phyloP scores from a whole-genome alignment of 352 stramenopile species.

The Globisporangium sylvaticum region DNA sequence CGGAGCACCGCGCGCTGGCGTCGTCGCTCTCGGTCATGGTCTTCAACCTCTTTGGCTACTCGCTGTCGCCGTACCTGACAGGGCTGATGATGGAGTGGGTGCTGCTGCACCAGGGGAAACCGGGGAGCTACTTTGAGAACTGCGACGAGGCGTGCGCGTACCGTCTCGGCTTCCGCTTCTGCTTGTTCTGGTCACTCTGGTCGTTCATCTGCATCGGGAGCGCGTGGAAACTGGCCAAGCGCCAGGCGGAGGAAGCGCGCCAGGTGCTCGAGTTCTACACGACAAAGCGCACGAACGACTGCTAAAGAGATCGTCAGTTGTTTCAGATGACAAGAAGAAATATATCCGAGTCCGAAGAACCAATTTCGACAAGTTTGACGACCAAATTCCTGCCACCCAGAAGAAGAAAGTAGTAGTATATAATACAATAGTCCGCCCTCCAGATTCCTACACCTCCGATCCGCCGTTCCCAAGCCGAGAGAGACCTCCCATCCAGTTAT shows the following conservation, averaged over 20 bases:
- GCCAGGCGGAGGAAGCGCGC: slow-evolving; percentile 46
- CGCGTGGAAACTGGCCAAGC: slow-evolving; percentile 49
- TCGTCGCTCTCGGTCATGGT: slow-evolving; percentile 82
- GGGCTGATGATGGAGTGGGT: slow-evolving; percentile 81
- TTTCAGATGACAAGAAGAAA: background rate
- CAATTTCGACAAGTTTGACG: background rate
- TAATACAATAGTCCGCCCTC: slow-evolving; percentile 6
- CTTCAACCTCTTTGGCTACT: slow-evolving; percentile 82
- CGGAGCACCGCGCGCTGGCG: slow-evolving; percentile 66
- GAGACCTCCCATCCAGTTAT: background rate
- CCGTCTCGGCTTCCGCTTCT: slow-evolving; percentile 77
- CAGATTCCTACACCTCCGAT: background rate
- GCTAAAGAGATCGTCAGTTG: background rate
- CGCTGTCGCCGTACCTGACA: slow-evolving; percentile 72
- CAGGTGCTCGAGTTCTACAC: slow-evolving; percentile 60
- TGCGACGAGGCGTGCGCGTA: slow-evolving; percentile 83
- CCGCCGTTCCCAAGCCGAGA: background rate
- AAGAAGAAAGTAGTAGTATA: slow-evolving; percentile 14
- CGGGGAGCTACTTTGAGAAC: slow-evolving; percentile 60
- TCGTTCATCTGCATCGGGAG: slow-evolving; percentile 69
- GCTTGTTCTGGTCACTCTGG: slow-evolving; percentile 78
- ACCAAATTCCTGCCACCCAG: background rate
- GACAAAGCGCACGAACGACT: slow-evolving; percentile 15
- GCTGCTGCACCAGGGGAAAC: slow-evolving; percentile 51
- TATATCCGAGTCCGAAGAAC: no score